Percentiles rank a stretch among this genome's conserved stretches.
Evolutionary conservation across 371 early-diverging fungal species (phyloP).

Genomic region (Coemansia sp.): DNA sequence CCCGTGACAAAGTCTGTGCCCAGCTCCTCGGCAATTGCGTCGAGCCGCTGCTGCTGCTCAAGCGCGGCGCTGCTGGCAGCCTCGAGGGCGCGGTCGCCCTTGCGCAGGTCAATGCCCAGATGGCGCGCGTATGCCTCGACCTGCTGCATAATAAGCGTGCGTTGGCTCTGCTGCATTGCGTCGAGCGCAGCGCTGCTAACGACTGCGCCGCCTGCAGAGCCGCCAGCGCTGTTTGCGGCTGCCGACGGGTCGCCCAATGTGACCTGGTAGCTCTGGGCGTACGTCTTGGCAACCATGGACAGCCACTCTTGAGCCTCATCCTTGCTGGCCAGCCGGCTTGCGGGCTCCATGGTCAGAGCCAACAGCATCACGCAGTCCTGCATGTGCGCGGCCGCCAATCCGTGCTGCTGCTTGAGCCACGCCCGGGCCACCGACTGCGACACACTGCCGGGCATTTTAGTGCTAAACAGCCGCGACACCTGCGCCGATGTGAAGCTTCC

Average conservation of each 20-base stretch:
- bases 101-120: conserved; percentile 80
- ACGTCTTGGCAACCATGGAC: conserved; percentile 69
- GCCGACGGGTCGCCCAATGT: conserved; percentile 21
- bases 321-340: conserved; percentile 72
- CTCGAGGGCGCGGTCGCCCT: conserved; percentile 66
- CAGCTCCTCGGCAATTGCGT: conserved; percentile 81
- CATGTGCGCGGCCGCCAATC: conserved; percentile 74
- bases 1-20: conserved; percentile 87
- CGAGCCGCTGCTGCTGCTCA: conserved; percentile 76
- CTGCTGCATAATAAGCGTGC: conserved; percentile 75
- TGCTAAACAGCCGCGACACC: conserved; percentile 79
- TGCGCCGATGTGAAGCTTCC: conserved; percentile 82
- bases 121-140: conserved; percentile 83
- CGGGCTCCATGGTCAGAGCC: conserved; percentile 85
- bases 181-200: conserved; percentile 88
- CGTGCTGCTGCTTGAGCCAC: conserved; percentile 67
- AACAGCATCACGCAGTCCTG: conserved; percentile 79
- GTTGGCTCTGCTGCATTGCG: conserved; percentile 75
- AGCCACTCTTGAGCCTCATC: conserved; percentile 87
- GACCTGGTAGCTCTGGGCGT: conserved; percentile 77
- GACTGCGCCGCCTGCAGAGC: conserved; percentile 23
- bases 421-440: conserved; percentile 76
- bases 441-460: conserved; percentile 95
- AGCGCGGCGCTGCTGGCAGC: conserved; percentile 59
- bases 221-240: conserved; percentile 42